Evolutionary conservation across 2,329 filamentous ascomycete genomes (phyloP).

Genomic region (Neofusicoccum kwambonambiense): DNA sequence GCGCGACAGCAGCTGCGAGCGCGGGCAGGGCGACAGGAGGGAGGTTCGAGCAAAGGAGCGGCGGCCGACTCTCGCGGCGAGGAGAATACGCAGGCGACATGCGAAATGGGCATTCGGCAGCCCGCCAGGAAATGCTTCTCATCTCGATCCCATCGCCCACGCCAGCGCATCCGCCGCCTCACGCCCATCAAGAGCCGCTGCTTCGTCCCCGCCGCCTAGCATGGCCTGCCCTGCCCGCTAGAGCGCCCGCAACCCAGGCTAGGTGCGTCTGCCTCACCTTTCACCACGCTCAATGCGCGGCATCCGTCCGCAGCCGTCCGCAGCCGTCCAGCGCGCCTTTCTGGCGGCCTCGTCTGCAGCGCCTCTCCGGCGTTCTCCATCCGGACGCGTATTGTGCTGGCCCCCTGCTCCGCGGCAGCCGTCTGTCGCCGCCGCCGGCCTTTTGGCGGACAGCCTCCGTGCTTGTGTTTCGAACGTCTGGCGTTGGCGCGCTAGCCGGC

Average conservation of each 20-base stretch:
- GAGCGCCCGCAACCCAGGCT: neutral
- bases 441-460: neutral
- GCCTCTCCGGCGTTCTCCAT: neutral
- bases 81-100: neutral
- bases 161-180: conserved; percentile 13
- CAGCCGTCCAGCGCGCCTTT: neutral
- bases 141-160: neutral
- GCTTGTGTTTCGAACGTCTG: neutral
- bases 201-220: neutral
- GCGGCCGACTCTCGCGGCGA: neutral
- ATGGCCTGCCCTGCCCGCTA: neutral
- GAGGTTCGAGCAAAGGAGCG: neutral
- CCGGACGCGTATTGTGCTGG: neutral
- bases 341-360: neutral
- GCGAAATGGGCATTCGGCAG: conserved; percentile 10
- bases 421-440: neutral
- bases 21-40: neutral
- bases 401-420: neutral
- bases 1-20: neutral
- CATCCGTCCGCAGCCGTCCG: neutral
- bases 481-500: conserved; percentile 14
- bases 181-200: neutral
- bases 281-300: neutral
- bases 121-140: conserved; percentile 2
- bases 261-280: neutral